Evolutionary conservation across 106 monocot genomes (phyloP), one percentile per base, ranked within the genome.

Genomic region (Allium fistulosum): DNA sequence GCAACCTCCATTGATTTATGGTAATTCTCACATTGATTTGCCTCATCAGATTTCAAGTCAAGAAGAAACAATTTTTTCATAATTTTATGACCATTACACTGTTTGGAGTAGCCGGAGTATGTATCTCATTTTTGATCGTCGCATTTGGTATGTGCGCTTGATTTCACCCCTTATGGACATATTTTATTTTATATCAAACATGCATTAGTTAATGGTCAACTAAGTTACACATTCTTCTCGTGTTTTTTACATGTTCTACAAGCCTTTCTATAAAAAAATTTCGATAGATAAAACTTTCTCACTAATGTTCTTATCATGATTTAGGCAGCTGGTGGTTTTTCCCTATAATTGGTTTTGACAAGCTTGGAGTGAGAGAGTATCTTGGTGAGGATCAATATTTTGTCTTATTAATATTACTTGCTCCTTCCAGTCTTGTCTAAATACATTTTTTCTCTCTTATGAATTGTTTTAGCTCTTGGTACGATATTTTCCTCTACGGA

Each of bases 401-500:
- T 65, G 48, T 2, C 11, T 18, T 9, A 52, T 0, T 22, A 22
- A 61, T 46, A 37, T 61, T 15, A 11, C 58, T 17, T 8, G 0
- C 14, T 16, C 50, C 65, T 14, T 8, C 16, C 49, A 46, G 55
- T 12, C 48, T n/a, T 14, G 48, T 75, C 51, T 66, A 10, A 51
- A 66, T 0, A 51, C 10, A 53, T 28, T 61, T 53, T 56, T 7
- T 37, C 0, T 9, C 53, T 27, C 68, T 0, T 63, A 17, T 46
- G 53, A 46, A 56, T 4, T 64, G 57, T 9, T 9, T 22, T 72
- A 94, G 93, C 86, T 55, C 74, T 94, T 68, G 93, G 89, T 37
- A 68, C 81, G 59, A 94, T 94, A 70, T 94, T 89, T 78, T 89
- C 93, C 48, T 75, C 93, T 16, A 94, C 93, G 13, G 93, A 94